Percentiles rank a stretch among this genome's conserved stretches.
phyloP scores from a whole-genome alignment of 495 filamentous ascomycete species.

The Rhypophila decipiens region DNA sequence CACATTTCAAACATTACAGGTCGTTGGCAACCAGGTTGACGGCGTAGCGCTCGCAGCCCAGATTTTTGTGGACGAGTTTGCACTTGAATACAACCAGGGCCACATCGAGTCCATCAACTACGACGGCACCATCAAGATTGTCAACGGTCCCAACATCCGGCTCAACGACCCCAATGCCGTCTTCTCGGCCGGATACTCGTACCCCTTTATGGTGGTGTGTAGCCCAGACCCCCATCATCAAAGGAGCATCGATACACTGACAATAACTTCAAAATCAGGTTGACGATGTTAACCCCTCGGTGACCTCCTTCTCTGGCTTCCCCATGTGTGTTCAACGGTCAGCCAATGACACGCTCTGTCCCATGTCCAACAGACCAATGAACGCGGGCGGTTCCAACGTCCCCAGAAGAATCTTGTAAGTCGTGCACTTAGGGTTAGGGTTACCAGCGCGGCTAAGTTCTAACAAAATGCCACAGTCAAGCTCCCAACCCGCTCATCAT shows the following conservation, averaged over 20 bases:
- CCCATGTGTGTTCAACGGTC: slow-evolving; percentile 38
- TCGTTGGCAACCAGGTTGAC: slow-evolving; percentile 31
- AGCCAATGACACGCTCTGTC: slow-evolving; percentile 25
- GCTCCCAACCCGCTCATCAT: slow-evolving; percentile 30
- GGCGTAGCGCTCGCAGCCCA: slow-evolving; percentile 30
- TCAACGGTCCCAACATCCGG: slow-evolving; percentile 27
- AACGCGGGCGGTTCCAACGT: neutral
- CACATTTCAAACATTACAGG: slow-evolving; percentile 10
- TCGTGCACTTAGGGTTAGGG: too few relatives aligned
- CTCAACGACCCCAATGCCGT: slow-evolving; percentile 38
- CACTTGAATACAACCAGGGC: slow-evolving; percentile 24
- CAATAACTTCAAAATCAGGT: too few relatives aligned
- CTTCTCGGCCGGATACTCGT: slow-evolving; percentile 23
- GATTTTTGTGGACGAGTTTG: slow-evolving; percentile 24
- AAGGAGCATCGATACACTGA: too few relatives aligned
- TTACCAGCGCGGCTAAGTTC: too few relatives aligned
- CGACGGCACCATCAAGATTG: slow-evolving; percentile 26
- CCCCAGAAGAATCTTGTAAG: slow-evolving; percentile 18
- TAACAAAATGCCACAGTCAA: slow-evolving; percentile 9
- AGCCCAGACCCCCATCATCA: too few relatives aligned
- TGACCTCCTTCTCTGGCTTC: slow-evolving; percentile 34
- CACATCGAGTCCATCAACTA: slow-evolving; percentile 27
- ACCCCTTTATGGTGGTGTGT: slow-evolving; percentile 31
- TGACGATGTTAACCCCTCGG: slow-evolving; percentile 33
- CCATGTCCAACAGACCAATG: slow-evolving; percentile 25